Evolutionary conservation across 2,329 filamentous ascomycete genomes (phyloP).

Genomic region (Rhexocercosporidium sp.): DNA sequence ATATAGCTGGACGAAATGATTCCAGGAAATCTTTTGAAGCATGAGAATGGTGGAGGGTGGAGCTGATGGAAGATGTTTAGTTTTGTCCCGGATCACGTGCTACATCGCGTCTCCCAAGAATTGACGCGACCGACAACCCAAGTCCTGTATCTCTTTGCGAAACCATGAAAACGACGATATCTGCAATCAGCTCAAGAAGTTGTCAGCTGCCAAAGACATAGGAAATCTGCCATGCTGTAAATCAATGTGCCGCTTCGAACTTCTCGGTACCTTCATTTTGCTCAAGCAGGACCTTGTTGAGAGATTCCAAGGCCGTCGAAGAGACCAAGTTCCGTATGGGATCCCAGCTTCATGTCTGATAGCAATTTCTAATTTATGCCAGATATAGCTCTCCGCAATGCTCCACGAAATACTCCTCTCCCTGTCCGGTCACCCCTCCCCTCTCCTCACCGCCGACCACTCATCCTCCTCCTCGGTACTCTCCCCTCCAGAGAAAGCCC

Average conservation of each 20-base stretch:
- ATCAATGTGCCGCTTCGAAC: slow-evolving; percentile 43
- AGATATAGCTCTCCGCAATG: slow-evolving; percentile 58
- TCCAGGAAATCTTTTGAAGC: too few species aligned
- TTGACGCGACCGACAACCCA: background rate
- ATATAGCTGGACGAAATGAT: too few species aligned
- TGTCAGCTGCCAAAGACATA: slow-evolving; percentile 8
- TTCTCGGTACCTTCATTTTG: slow-evolving; percentile 40
- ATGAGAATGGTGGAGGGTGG: too few species aligned
- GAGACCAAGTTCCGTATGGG: slow-evolving; percentile 19
- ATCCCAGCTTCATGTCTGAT: background rate
- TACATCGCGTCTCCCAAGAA: background rate
- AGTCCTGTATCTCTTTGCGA: background rate
- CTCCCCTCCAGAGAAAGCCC: slow-evolving; percentile 81
- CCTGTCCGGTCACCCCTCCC: slow-evolving; percentile 90
- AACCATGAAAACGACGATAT: background rate
- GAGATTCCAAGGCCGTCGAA: slow-evolving; percentile 25
- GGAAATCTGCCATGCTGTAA: slow-evolving; percentile 22
- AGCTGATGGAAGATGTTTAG: too few species aligned
- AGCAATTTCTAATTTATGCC: slow-evolving; percentile 3
- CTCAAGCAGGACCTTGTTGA: slow-evolving; percentile 34
- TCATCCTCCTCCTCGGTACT: slow-evolving; percentile 55
- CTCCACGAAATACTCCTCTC: slow-evolving; percentile 98
- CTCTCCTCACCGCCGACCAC: slow-evolving; percentile 70
- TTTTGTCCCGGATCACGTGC: too few species aligned
- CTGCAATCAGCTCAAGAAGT: background rate